Percentiles rank a stretch among this genome's conserved stretches.
phyloP scores from a whole-genome alignment of 495 filamentous ascomycete genomes.

The Lophium mytilinum region DNA sequence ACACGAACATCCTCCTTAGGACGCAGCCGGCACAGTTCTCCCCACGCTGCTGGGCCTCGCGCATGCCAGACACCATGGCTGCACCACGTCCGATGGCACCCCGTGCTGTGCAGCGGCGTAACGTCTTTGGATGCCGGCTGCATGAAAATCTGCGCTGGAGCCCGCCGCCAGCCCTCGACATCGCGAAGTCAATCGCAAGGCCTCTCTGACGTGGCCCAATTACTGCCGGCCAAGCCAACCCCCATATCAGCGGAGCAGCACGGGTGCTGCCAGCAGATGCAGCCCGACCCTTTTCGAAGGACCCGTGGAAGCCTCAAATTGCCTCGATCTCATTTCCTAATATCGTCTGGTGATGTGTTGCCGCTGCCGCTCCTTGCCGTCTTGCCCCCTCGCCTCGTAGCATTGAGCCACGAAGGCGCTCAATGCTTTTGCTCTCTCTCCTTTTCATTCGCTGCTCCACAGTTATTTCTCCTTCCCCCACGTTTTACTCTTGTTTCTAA shows the following conservation, averaged over 20 bases:
- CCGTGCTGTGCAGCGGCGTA: neutral
- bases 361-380: too few species aligned
- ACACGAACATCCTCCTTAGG: too few species aligned
- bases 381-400: too few species aligned
- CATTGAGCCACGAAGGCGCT: neutral
- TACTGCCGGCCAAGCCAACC: neutral
- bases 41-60: too few species aligned
- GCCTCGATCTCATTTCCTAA: neutral
- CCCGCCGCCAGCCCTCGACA: neutral
- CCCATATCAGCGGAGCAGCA: neutral
- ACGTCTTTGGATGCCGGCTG: neutral
- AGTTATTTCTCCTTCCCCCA: neutral
- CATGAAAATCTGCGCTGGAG: neutral
- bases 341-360: neutral
- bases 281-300: neutral
- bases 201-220: slow-evolving; percentile 1
- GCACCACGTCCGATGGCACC: too few species aligned
- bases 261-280: neutral
- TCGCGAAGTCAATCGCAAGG: neutral
- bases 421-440: neutral
- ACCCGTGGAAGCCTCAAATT: neutral
- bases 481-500: neutral
- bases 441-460: neutral
- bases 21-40: too few species aligned
- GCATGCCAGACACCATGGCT: too few species aligned